Evolutionary conservation across 192 early-diverging fungal genomes (phyloP), one percentile per base, ranked within the genome.

Genomic region (Kappamyces sp.): DNA sequence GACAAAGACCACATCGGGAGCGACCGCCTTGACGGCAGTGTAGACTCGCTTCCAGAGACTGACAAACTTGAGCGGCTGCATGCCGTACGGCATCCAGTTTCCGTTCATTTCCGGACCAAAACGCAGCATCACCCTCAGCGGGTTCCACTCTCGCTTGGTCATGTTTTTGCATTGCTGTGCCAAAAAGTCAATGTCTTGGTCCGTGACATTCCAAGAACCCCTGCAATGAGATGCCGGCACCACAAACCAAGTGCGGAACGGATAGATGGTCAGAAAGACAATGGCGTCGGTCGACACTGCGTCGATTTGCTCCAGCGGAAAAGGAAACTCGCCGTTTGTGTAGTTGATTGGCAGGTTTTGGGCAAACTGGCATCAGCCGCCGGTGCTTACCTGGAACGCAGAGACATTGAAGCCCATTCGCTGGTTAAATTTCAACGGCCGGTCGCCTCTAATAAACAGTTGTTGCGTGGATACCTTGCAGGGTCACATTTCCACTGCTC

Each of bases 81-180:
- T 33, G n/a, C 55, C 61, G 6, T 67, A 66, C 61, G 66, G 67
- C 9, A 33, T 51, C 49, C 49, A 51, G 33, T 51, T 51, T 32
- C 1, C 74, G 61, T 76, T 76, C 72, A 77, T 74, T 60, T 77
- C 75, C 6, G 75, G 69, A 7, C 42, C 65, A 33, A 74, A 65
- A 12, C 75, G 65, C 5, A 77, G 39, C 41, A 77, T 39, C 32
- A 77, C 69, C n/a, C 65, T 34, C 5, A 23, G 23, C 23, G 23
- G 23, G 23, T 23, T 23, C 23, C 75, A 49, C 0, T 62, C 68
- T 7, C 60, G 40, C 3, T 32, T 15, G 39, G 47, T 62, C 44
- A 69, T 67, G 31, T 48, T 67, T 3, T 35, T 50, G 13, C 65
- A 49, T 52, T 78, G 76, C 9, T 60, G 8, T 12, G 69, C 55